A percentile compares a stretch with the other conserved stretches of the same genome.
These are phyloP conservation scores for Solanum chilense DNA, from an alignment of 257 asterid genomes.

Conservation along the genomic window DNA sequence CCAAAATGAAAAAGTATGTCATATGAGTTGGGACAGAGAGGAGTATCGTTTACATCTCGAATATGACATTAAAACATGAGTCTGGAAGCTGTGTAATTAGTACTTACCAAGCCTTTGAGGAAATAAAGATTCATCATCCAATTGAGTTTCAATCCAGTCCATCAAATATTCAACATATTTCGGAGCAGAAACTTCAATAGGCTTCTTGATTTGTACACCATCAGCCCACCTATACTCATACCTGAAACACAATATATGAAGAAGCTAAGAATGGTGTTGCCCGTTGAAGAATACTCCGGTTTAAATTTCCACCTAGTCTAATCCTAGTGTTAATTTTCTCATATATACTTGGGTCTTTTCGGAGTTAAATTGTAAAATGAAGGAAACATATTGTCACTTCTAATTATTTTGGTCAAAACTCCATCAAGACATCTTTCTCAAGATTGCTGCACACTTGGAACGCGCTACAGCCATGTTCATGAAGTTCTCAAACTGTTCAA, in stretches of 20 bases:
- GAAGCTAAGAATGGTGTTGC: neutral
- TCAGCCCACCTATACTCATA: conserved; percentile 95
- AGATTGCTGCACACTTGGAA: neutral
- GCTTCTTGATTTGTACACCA: conserved; percentile 79
- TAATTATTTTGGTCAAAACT: neutral
- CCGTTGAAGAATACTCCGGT: neutral
- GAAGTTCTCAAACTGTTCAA: neutral
- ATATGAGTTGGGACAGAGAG: neutral
- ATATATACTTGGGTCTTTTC: neutral
- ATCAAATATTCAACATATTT: conserved; percentile 88
- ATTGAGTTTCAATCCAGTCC: conserved; percentile 67
- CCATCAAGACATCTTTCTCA: neutral
- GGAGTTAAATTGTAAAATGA: neutral
- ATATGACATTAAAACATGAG: neutral
- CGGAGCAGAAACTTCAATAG: conserved; percentile 19
- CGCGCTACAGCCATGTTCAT: neutral
- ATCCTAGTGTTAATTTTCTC: neutral
- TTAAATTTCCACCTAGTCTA: neutral
- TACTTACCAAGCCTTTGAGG: conserved; percentile 67
- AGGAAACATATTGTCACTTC: neutral
- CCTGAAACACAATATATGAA: conserved; percentile 17
- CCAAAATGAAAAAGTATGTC: neutral
- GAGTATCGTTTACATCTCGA: neutral
- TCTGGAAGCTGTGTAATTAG: neutral
- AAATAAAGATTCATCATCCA: neutral